These are phyloP conservation scores for Sparassis latifolia DNA, from an alignment of 1,284 basidiomycete genomes.

Conservation along the genomic window DNA sequence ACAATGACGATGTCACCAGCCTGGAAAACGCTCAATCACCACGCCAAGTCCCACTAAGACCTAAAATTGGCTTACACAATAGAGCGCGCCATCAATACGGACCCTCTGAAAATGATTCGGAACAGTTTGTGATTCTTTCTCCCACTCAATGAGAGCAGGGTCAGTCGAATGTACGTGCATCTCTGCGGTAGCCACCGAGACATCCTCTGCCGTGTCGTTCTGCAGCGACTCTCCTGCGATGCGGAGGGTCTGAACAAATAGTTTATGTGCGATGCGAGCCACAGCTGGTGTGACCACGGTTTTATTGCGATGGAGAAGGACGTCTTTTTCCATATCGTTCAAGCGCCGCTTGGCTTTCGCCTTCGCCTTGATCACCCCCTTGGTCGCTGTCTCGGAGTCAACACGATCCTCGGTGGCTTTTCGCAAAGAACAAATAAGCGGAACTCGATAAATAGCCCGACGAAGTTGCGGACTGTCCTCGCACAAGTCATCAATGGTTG, in stretches of 20 bases:
- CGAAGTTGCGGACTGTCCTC: conserved; percentile 1
- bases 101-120: conserved; percentile 38
- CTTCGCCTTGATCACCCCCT: too few relatives aligned
- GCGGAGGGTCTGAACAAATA: conserved; percentile 39
- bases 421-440: conserved; percentile 1
- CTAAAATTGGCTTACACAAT: conserved; percentile 34
- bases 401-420: background rate
- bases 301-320: conserved; percentile 32
- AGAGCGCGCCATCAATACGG: conserved; percentile 46
- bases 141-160: conserved; percentile 45
- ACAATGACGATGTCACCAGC: conserved; percentile 57
- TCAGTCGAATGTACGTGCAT: conserved; percentile 34
- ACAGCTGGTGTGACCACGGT: conserved; percentile 49
- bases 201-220: background rate
- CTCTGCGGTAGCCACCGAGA: conserved; percentile 1
- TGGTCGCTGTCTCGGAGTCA: too few relatives aligned
- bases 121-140: conserved; percentile 17
- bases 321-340: conserved; percentile 26
- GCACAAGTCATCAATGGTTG: conserved; percentile 3
- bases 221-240: conserved; percentile 2
- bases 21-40: conserved; percentile 25
- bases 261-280: conserved; percentile 35
- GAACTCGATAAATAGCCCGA: conserved; percentile 5
- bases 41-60: background rate
- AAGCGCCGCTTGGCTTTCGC: background rate